Conservation (phyloP, 768 basidiomycete species). For the Hysterangium stoloniferum region DNA sequence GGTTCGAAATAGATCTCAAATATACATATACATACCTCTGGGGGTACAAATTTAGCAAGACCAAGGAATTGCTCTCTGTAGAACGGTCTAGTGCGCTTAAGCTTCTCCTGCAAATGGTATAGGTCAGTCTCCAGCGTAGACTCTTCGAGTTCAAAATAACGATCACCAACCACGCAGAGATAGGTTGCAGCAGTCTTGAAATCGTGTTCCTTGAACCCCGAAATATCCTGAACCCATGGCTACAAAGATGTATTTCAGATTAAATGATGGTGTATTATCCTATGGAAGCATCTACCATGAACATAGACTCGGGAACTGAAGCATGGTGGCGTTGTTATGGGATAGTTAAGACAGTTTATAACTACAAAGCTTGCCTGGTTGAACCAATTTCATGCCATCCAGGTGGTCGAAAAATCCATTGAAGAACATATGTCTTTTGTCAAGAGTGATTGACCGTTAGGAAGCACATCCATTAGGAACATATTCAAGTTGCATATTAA, state of each 20-base stretch:
- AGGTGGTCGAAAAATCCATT: conserved; percentile 63
- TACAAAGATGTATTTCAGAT: conserved; percentile 4
- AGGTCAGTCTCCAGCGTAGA: not conserved
- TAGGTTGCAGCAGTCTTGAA: conserved; percentile 27
- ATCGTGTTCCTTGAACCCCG: conserved; percentile 24
- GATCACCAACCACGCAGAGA: conserved; percentile 22
- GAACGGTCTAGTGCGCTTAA: conserved; percentile 52
- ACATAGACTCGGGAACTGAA: conserved; percentile 20
- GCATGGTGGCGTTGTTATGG: not conserved
- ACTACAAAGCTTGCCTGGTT: conserved; percentile 37
- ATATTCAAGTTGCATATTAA: too few species aligned
- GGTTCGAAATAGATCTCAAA: too few species aligned
- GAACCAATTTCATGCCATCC: conserved; percentile 51
- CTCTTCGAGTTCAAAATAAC: not conserved
- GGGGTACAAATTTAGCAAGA: conserved; percentile 47
- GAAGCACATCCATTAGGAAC: too few species aligned
- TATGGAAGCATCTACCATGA: conserved; percentile 39
- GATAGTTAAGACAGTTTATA: conserved; percentile 17
- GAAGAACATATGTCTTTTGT: conserved; percentile 44
- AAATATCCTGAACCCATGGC: conserved; percentile 29
- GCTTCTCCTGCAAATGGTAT: conserved; percentile 40
- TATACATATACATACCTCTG: conserved; percentile 33
- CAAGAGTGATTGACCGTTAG: not conserved
- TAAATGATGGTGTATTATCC: not conserved
- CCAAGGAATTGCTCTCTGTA: conserved; percentile 58